phyloP scores from a whole-genome alignment of 2,329 filamentous ascomycete genomes.

The Bisporella sp. region DNA sequence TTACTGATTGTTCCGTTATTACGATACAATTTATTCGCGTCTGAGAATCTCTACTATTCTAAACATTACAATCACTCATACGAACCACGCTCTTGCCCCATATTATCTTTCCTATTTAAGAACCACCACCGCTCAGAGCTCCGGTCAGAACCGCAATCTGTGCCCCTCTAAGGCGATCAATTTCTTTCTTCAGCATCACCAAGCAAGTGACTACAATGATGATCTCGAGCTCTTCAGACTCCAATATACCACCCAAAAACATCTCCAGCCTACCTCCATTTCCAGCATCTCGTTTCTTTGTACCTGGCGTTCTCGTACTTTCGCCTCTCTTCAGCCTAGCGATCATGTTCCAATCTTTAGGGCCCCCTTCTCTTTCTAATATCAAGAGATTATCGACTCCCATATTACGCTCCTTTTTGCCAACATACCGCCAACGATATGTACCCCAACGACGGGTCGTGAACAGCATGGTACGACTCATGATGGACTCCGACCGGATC shows the following conservation, averaged over 20 bases:
- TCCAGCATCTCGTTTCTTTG: conserved; percentile 33
- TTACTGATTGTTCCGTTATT: too few relatives aligned
- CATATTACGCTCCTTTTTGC: conserved; percentile 35
- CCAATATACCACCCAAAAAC: conserved; percentile 33
- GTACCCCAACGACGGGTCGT: conserved; percentile 37
- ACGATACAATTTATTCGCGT: too few relatives aligned
- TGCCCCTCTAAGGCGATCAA: conserved; percentile 47
- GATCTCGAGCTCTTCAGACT: conserved; percentile 32
- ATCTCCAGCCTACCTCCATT: conserved; percentile 43
- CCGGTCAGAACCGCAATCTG: conserved; percentile 39
- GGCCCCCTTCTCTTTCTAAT: conserved; percentile 38
- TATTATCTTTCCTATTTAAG: too few relatives aligned
- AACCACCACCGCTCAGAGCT: conserved; percentile 3
- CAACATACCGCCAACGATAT: conserved; percentile 50
- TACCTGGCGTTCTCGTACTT: conserved; percentile 34
- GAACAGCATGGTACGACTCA: conserved; percentile 41
- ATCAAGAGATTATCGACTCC: conserved; percentile 39
- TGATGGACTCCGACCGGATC: conserved; percentile 27
- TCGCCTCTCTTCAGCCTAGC: conserved; percentile 38
- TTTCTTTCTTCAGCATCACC: conserved; percentile 59
- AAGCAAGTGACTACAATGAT: conserved; percentile 49
- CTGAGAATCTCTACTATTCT: too few relatives aligned
- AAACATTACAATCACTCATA: too few relatives aligned
- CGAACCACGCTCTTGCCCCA: too few relatives aligned
- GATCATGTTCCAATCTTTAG: conserved; percentile 23